Percentiles rank a stretch among this genome's conserved stretches.
Conservation (phyloP, 306 rosid genomes). For the barrel medic (Medicago truncatula) region MtrunA17r5.0-ANR NC_053045.1:49258001-49258500, state of each 20-base stretch:
- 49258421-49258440: slow-evolving; percentile 73
- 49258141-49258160: slow-evolving; percentile 78
- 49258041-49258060: slow-evolving; percentile 78
- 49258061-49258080: slow-evolving; percentile 65
- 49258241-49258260: slow-evolving; percentile 92
- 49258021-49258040: slow-evolving; percentile 92
- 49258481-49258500: slow-evolving; percentile 68
- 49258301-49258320: slow-evolving; percentile 81
- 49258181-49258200: not conserved
- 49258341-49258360: slow-evolving; percentile 98
- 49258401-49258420: slow-evolving; percentile 88
- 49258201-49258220: slow-evolving; percentile 64
- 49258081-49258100: slow-evolving; percentile 68
- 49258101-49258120: slow-evolving; percentile 71
- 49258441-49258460: slow-evolving; percentile 62
- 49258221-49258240: slow-evolving; percentile 97
- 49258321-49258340: slow-evolving; percentile 88
- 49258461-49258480: slow-evolving; percentile 55
- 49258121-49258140: slow-evolving; percentile 72
- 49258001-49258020: slow-evolving; percentile 77
- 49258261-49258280: slow-evolving; percentile 78
- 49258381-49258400: slow-evolving; percentile 75
- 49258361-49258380: slow-evolving; percentile 78
- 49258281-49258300: slow-evolving; percentile 84
- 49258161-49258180: slow-evolving; percentile 70